These are phyloP conservation scores for Trichosporon sp. DNA, from an alignment of 1,284 basidiomycete species.

Conservation along the genomic window DNA sequence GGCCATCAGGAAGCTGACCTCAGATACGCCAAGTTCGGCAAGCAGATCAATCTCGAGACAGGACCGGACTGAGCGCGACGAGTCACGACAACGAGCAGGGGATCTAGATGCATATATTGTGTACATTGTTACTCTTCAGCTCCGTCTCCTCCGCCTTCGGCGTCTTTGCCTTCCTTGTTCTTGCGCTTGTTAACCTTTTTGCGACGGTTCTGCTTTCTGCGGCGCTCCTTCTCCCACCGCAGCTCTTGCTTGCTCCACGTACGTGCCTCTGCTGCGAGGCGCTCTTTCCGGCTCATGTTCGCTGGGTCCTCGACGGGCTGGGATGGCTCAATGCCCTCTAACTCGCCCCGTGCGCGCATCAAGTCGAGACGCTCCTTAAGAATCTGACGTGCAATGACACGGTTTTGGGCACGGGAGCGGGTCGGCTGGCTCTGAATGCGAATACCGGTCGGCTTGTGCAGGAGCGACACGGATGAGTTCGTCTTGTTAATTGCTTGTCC, in stretches of 20 bases:
- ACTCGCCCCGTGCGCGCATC: slow-evolving; percentile 25
- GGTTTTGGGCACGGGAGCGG: slow-evolving; percentile 47
- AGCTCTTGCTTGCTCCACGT: slow-evolving; percentile 38
- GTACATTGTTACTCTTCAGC: background rate
- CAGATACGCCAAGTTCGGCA: slow-evolving; percentile 83
- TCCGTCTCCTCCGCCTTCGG: background rate
- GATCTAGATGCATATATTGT: slow-evolving; percentile 5
- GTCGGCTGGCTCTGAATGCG: slow-evolving; percentile 50
- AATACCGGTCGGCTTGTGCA: slow-evolving; percentile 49
- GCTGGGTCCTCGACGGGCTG: background rate
- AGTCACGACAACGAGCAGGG: background rate
- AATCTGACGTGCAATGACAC: slow-evolving; percentile 45
- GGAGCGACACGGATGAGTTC: slow-evolving; percentile 46
- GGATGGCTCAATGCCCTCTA: background rate
- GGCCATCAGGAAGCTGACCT: slow-evolving; percentile 8
- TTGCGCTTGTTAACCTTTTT: slow-evolving; percentile 45
- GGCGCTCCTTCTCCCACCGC: slow-evolving; percentile 42
- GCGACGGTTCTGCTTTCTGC: slow-evolving; percentile 41
- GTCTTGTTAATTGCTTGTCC: slow-evolving; percentile 51
- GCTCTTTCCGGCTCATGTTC: slow-evolving; percentile 22
- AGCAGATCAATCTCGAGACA: slow-evolving; percentile 80
- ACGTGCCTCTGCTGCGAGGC: slow-evolving; percentile 15
- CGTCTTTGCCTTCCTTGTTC: slow-evolving; percentile 9
- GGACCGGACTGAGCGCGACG: slow-evolving; percentile 26
- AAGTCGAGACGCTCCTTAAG: slow-evolving; percentile 42